A percentile compares a stretch with the other conserved stretches of the same genome.
These are phyloP conservation scores for Aspergillus sp. DNA, from an alignment of 2,329 filamentous ascomycete genomes.

Conservation along the genomic window DNA sequence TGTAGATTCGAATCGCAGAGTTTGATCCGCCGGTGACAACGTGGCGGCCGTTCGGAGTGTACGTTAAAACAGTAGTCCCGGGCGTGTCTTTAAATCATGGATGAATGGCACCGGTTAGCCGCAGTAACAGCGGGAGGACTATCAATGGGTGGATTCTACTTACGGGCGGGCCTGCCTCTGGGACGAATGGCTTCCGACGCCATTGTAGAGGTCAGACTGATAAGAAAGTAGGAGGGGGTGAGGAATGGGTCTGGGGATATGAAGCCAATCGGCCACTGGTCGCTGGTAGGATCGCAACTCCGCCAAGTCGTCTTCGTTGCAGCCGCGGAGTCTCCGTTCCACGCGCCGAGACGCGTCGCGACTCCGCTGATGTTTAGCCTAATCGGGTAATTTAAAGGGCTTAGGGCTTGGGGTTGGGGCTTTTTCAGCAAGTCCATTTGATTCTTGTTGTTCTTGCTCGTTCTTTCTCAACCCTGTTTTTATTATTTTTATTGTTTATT, in stretches of 20 bases:
- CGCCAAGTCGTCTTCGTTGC: constrained; percentile 1
- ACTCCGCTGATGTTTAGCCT: constrained; percentile 20
- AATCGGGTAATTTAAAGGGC: constrained; percentile 25
- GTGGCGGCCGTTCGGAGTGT: constrained; percentile 83
- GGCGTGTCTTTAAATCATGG: constrained; percentile 62
- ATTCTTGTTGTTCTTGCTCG: too few relatives aligned
- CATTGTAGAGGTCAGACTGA: constrained; percentile 25
- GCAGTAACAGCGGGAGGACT: neutral
- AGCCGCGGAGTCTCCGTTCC: constrained; percentile 12
- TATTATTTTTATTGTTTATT: too few relatives aligned
- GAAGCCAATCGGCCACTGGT: neutral
- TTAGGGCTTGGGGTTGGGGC: constrained; percentile 29
- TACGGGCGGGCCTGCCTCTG: constrained; percentile 49
- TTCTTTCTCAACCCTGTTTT: too few relatives aligned
- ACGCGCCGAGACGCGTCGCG: constrained; percentile 30
- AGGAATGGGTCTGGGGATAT: neutral
- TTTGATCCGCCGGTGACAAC: constrained; percentile 91
- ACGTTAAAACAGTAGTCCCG: constrained; percentile 81
- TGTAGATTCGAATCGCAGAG: constrained; percentile 90
- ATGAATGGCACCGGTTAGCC: neutral
- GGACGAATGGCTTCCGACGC: constrained; percentile 37
- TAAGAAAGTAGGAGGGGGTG: neutral
- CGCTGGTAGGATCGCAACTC: neutral
- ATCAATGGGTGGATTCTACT: constrained; percentile 22
- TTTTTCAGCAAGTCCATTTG: too few relatives aligned